Conservation (phyloP, 495 filamentous ascomycete species). For the Xylaria longipes region DNA sequence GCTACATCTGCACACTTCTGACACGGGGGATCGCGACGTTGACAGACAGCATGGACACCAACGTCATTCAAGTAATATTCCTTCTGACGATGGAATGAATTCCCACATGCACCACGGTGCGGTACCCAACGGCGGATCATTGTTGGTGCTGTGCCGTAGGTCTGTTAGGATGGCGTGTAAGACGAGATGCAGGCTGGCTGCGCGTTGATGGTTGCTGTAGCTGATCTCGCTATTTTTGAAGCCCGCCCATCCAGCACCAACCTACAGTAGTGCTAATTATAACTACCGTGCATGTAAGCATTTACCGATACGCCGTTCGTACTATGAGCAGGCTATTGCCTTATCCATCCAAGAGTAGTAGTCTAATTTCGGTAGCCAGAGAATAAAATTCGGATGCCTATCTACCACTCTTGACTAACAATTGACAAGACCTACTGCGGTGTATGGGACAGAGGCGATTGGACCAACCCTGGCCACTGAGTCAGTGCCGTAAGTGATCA, state of each 20-base stretch:
- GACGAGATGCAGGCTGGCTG: not conserved
- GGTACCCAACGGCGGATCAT: not conserved
- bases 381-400: not conserved
- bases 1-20: not conserved
- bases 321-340: not conserved
- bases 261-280: slow-evolving; percentile 4
- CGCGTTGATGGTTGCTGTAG: not conserved
- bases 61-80: not conserved
- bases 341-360: not conserved
- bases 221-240: slow-evolving; percentile 19
- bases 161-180: not conserved
- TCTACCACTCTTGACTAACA: not conserved
- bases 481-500: not conserved
- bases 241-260: not conserved
- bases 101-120: not conserved
- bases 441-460: not conserved
- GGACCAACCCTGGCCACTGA: not conserved
- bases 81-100: not conserved
- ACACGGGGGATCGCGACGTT: not conserved
- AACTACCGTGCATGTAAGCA: not conserved
- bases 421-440: not conserved
- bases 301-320: not conserved
- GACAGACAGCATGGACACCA: not conserved
- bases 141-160: not conserved
- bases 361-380: not conserved